phyloP scores from a whole-genome alignment of 2,329 filamentous ascomycete genomes.

The Pseudogymnoascus sp. region DNA sequence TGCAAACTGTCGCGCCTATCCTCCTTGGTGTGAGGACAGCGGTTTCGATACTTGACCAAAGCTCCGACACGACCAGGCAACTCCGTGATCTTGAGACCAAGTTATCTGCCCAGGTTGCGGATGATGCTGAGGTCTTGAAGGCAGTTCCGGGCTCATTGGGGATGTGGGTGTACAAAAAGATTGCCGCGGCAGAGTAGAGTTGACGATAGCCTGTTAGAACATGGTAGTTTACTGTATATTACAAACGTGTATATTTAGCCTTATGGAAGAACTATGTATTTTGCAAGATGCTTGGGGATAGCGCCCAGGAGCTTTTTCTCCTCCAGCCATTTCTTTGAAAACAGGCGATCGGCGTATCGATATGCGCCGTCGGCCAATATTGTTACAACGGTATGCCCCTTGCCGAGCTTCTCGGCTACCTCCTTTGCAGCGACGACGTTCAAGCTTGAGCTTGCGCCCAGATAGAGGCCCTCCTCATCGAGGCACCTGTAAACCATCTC shows the following conservation, averaged over 20 bases:
- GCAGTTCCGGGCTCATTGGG: not conserved
- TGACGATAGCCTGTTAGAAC: not conserved
- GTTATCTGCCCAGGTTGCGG: not conserved
- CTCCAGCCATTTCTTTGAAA: conserved; percentile 83
- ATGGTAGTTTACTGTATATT: conserved; percentile 14
- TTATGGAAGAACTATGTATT: conserved; percentile 88
- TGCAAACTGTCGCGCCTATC: conserved; percentile 30
- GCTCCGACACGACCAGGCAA: conserved; percentile 10
- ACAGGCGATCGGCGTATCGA: conserved; percentile 86
- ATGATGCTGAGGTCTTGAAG: conserved; percentile 2
- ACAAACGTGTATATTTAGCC: conserved; percentile 19
- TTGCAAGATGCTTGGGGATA: conserved; percentile 76
- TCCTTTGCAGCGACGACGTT: conserved; percentile 96
- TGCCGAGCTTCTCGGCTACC: conserved; percentile 81
- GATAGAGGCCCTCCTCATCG: conserved; percentile 90
- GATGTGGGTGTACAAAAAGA: conserved; percentile 4
- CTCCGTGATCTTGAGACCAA: not conserved
- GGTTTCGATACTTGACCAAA: conserved; percentile 24
- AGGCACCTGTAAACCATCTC: conserved; percentile 96
- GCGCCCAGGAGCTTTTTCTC: conserved; percentile 74
- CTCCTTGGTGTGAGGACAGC: conserved; percentile 35
- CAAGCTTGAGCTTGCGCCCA: conserved; percentile 85
- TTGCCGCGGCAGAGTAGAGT: not conserved
- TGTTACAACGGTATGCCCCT: conserved; percentile 85
- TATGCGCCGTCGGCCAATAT: conserved; percentile 96